Evolutionary conservation across 768 basidiomycete species (phyloP), one percentile per base, ranked within the genome.

Genomic region (Thelephora ganbajun): DNA sequence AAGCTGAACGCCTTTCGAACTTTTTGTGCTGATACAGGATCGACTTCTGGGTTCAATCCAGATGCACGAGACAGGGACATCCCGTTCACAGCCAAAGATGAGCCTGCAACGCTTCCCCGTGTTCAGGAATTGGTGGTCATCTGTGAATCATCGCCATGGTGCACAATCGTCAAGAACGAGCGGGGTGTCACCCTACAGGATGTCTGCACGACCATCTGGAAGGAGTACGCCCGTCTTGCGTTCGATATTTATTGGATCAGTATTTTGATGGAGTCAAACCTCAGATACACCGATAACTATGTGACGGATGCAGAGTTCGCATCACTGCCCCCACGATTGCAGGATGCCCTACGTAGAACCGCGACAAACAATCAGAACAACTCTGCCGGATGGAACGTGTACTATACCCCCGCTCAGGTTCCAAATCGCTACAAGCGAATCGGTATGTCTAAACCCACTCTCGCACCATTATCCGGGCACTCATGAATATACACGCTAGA

Each of bases 131-230:
- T 68, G 33, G 61, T 63, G 45, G 52, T 68, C 35, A 61, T 67
- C 47, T 62, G 63, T 16, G 68, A 70, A 42, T 65, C 70, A 37
- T 80, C 74, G 39, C 87, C 88, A 1, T 90, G 87, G 87, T 83
- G 82, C 59, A 83, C 81, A 6, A 77, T 77, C 48, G 71, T 85
- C 44, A 76, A 71, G 61, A 88, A 81, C 56, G 75, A 79, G 13
- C 63, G 66, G 0, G 87, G 87, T 0, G 83, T 91, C 14, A 88
- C 85, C 2, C 71, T 84, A 51, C 73, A 72, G 14, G 85, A 91
- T 57, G 71, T 90, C n/a, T 83, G 79, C 55, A 67, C 69, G 3
- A 63, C 70, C n/a, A 63, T 90, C 41, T 85, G 75, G 69, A 79
- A 77, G 61, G 86, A 90, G 88, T 90, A 51, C 33, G 81, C 69